A percentile compares a stretch with the other conserved stretches of the same genome.
phyloP scores from a whole-genome alignment of 176 grass and related monocot species.

The Typha latifolia region DNA sequence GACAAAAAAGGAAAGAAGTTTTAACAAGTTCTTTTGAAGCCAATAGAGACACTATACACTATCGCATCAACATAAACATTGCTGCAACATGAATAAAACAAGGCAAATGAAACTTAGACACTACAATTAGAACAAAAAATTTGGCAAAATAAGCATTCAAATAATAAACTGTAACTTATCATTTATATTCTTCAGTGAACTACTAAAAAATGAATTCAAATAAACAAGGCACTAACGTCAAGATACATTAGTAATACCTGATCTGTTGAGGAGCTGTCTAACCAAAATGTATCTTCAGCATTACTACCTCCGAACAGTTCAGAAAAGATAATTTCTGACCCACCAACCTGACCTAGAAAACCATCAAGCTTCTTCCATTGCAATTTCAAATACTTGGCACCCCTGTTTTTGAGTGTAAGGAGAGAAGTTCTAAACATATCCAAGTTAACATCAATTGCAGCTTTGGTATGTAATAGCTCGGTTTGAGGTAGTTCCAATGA shows the following conservation, averaged over 20 bases:
- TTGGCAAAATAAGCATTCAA: no score
- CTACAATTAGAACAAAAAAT: no score
- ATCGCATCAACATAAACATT: no score
- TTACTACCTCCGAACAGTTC: slow-evolving; percentile 56
- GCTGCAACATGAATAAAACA: no score
- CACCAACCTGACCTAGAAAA: slow-evolving; percentile 29
- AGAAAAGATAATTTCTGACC: slow-evolving; percentile 57
- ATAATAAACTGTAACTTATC: no score
- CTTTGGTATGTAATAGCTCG: slow-evolving; percentile 22
- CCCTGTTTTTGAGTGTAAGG: slow-evolving; percentile 9
- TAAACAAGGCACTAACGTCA: slow-evolving; percentile 11
- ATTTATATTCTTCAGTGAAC: no score
- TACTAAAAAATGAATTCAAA: neutral
- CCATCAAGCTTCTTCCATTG: slow-evolving; percentile 72
- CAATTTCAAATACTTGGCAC: slow-evolving; percentile 45
- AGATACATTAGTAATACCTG: slow-evolving; percentile 39
- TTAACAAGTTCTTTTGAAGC: no score
- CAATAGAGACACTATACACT: no score
- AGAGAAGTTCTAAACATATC: slow-evolving; percentile 9
- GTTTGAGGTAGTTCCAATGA: slow-evolving; percentile 14
- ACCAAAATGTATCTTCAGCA: slow-evolving; percentile 81
- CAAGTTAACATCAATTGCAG: slow-evolving; percentile 14
- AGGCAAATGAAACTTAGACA: no score
- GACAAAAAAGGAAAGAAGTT: no score
- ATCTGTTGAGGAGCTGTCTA: slow-evolving; percentile 91